These are phyloP conservation scores for Clitopilus passeckerianus DNA, from an alignment of 768 basidiomycete genomes.

Conservation along the genomic window DNA sequence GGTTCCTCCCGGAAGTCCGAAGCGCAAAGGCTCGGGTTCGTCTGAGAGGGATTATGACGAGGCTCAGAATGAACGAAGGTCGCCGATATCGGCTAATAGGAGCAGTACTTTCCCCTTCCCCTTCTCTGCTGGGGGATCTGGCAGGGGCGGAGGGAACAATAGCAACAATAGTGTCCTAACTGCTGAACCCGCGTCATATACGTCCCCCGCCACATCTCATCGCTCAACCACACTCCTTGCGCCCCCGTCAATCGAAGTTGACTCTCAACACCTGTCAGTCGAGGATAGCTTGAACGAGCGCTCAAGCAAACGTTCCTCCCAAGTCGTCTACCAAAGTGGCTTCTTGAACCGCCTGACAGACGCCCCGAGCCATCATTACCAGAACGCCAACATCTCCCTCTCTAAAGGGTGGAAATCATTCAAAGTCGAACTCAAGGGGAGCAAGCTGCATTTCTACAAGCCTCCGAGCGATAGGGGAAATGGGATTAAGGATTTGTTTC, in stretches of 20 bases:
- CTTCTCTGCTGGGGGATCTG: slow-evolving; percentile 2
- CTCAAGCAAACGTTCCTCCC: slow-evolving; percentile 56
- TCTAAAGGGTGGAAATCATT: slow-evolving; percentile 83
- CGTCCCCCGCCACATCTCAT: slow-evolving; percentile 3
- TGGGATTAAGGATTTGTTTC: slow-evolving; percentile 72
- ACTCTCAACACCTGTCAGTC: slow-evolving; percentile 18
- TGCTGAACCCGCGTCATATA: background rate
- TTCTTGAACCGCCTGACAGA: slow-evolving; percentile 73
- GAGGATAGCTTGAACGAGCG: slow-evolving; percentile 18
- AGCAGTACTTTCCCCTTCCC: slow-evolving; percentile 10
- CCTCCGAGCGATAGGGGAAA: slow-evolving; percentile 63
- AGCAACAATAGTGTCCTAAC: background rate
- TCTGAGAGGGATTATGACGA: slow-evolving; percentile 19
- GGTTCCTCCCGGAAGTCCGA: slow-evolving; percentile 49
- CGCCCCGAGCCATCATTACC: slow-evolving; percentile 29
- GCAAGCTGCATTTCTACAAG: slow-evolving; percentile 85
- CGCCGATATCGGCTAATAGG: background rate
- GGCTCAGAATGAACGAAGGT: background rate
- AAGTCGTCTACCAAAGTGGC: slow-evolving; percentile 71
- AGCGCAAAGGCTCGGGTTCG: slow-evolving; percentile 46
- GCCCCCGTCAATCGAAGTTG: slow-evolving; percentile 46
- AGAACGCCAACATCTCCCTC: slow-evolving; percentile 30
- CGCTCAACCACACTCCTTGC: slow-evolving; percentile 34
- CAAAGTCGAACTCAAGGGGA: slow-evolving; percentile 79
- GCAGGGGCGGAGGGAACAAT: background rate